Evolutionary conservation across 2,329 filamentous ascomycete genomes (phyloP).

Genomic region (Botrytis pseudocinerea): DNA sequence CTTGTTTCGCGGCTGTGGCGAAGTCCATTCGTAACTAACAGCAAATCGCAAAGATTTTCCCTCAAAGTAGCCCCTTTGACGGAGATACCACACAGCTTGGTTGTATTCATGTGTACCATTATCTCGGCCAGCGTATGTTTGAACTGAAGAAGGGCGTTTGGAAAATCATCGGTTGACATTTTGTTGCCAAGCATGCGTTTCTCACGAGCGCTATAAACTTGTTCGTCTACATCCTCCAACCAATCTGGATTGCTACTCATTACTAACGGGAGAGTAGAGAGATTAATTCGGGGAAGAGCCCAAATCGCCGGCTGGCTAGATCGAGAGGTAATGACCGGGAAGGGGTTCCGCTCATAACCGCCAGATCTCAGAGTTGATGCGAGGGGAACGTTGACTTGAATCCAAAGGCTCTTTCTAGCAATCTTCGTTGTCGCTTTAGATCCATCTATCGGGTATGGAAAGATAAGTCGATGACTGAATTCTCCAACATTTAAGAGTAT

Average conservation of each 20-base stretch:
- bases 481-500: conserved; percentile 6
- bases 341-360: conserved; percentile 14
- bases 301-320: background rate
- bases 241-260: background rate
- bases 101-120: background rate
- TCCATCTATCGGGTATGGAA: conserved; percentile 13
- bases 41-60: background rate
- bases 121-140: background rate
- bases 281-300: background rate
- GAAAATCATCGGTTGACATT: background rate
- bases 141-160: background rate
- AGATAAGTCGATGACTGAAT: conserved; percentile 11
- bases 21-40: background rate
- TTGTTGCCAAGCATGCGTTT: background rate
- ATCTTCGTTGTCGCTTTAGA: background rate
- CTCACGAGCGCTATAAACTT: background rate
- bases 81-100: background rate
- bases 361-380: background rate
- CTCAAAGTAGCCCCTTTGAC: background rate
- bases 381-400: conserved; percentile 15
- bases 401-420: conserved; percentile 18
- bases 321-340: background rate
- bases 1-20: conserved; percentile 2
- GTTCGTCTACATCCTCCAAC: background rate
- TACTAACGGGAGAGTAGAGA: background rate